Percentiles rank a stretch among this genome's conserved stretches.
Evolutionary conservation across 495 filamentous ascomycete species (phyloP).

Genomic region (Neurospora sp.): DNA sequence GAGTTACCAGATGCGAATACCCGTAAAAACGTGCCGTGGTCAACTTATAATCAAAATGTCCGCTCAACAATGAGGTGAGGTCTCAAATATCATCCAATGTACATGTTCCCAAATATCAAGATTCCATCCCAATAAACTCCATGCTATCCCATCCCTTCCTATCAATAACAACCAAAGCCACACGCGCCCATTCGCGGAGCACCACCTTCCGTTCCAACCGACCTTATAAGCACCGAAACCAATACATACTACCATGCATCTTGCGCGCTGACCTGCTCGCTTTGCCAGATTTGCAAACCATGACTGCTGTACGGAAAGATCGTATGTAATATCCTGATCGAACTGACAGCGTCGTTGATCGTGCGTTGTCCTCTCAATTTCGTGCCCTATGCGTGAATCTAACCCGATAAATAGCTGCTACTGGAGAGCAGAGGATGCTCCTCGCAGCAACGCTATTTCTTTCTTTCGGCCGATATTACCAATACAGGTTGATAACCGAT

Average conservation of each 20-base stretch:
- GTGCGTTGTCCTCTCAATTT: neutral
- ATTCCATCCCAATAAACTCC: slow-evolving; percentile 1
- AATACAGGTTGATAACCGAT: neutral
- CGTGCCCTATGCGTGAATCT: neutral
- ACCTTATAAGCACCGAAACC: neutral
- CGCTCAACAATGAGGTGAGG: neutral
- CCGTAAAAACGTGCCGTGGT: neutral
- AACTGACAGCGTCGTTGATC: neutral
- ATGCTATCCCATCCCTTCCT: slow-evolving; percentile 1
- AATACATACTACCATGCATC: neutral
- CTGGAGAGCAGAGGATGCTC: neutral
- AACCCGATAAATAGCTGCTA: neutral
- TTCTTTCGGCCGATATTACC: neutral
- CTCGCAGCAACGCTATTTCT: neutral
- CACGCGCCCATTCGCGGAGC: neutral
- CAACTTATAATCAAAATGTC: neutral
- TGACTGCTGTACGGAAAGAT: neutral
- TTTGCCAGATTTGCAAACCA: neutral
- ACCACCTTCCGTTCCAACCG: neutral
- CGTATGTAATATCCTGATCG: neutral
- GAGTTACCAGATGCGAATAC: neutral
- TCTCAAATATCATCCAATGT: neutral
- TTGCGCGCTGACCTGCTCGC: neutral
- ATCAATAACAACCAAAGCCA: slow-evolving; percentile 2
- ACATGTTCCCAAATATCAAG: neutral